Conservation (phyloP, 148 eudicot species). For the Cornus florida region DNA sequence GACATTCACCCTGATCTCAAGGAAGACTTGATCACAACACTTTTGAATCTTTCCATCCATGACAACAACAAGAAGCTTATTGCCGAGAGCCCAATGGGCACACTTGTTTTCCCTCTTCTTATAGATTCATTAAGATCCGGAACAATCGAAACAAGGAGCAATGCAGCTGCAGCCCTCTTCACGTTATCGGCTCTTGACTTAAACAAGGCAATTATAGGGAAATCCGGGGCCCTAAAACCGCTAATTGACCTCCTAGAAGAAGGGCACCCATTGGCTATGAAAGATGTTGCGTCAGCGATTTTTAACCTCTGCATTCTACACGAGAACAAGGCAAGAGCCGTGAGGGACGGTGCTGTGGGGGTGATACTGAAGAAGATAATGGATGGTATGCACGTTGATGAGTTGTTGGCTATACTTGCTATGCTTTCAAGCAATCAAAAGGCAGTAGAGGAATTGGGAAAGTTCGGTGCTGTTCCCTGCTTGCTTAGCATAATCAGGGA, state of each 20-base stretch:
- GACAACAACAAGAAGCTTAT: constrained; percentile 91
- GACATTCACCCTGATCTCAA: constrained; percentile 57
- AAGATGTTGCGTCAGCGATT: constrained; percentile 89
- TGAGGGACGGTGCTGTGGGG: constrained; percentile 71
- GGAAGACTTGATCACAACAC: constrained; percentile 82
- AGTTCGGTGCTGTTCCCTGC: constrained; percentile 60
- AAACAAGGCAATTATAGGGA: constrained; percentile 73
- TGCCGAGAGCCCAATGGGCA: constrained; percentile 67
- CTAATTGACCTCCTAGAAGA: constrained; percentile 71
- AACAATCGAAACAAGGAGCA: constrained; percentile 70
- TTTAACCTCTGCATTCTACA: constrained; percentile 80
- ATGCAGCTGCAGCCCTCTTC: constrained; percentile 94
- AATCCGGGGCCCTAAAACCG: constrained; percentile 72
- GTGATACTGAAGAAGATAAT: constrained; percentile 69
- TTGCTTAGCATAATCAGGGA: constrained; percentile 63
- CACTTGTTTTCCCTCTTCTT: constrained; percentile 43
- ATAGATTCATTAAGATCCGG: constrained; percentile 62
- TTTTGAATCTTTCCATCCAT: constrained; percentile 85
- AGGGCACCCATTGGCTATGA: constrained; percentile 70
- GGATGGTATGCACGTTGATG: constrained; percentile 56
- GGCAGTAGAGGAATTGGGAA: constrained; percentile 76
- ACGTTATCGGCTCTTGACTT: constrained; percentile 92
- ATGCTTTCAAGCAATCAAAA: constrained; percentile 72
- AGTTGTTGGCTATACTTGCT: constrained; percentile 79
- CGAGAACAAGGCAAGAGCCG: constrained; percentile 82